phyloP scores from a whole-genome alignment of 1,284 basidiomycete species.

The Mycosarcoma mackinlayi region DNA sequence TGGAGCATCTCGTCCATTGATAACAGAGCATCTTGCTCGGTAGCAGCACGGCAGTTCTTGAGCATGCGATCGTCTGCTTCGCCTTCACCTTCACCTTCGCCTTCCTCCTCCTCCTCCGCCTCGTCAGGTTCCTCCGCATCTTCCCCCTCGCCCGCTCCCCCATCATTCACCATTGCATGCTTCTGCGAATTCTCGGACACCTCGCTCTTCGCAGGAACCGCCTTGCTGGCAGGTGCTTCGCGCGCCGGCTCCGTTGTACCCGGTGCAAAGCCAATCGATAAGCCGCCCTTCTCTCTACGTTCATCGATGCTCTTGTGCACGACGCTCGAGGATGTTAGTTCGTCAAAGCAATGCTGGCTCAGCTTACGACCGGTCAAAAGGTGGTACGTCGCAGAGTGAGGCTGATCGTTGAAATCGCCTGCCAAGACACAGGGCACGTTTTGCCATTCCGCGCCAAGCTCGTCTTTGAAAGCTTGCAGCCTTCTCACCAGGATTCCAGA shows the following conservation, averaged over 20 bases:
- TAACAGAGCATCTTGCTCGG: slow-evolving; percentile 78
- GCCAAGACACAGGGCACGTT: slow-evolving; percentile 83
- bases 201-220: slow-evolving; percentile 67
- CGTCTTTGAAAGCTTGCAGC: slow-evolving; percentile 72
- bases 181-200: slow-evolving; percentile 5
- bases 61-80: slow-evolving; percentile 74
- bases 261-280: slow-evolving; percentile 36
- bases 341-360: slow-evolving; percentile 69
- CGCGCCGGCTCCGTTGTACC: slow-evolving; percentile 58
- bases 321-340: slow-evolving; percentile 77
- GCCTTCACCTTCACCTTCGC: slow-evolving; percentile 31
- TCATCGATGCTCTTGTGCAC: slow-evolving; percentile 83
- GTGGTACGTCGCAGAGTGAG: slow-evolving; percentile 84
- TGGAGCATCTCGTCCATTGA: slow-evolving; percentile 74
- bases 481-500: slow-evolving; percentile 75
- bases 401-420: slow-evolving; percentile 93
- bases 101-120: slow-evolving; percentile 20
- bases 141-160: slow-evolving; percentile 19
- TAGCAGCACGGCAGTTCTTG: slow-evolving; percentile 78
- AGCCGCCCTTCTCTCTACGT: slow-evolving; percentile 44
- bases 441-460: slow-evolving; percentile 70
- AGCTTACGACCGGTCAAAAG: slow-evolving; percentile 75
- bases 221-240: slow-evolving; percentile 41
- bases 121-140: slow-evolving; percentile 71
- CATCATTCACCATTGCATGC: slow-evolving; percentile 8